Evolutionary conservation across 1,284 basidiomycete species (phyloP), one percentile per base, ranked within the genome.

Genomic region (Pseudomicrostroma phylloplanum): DNA sequence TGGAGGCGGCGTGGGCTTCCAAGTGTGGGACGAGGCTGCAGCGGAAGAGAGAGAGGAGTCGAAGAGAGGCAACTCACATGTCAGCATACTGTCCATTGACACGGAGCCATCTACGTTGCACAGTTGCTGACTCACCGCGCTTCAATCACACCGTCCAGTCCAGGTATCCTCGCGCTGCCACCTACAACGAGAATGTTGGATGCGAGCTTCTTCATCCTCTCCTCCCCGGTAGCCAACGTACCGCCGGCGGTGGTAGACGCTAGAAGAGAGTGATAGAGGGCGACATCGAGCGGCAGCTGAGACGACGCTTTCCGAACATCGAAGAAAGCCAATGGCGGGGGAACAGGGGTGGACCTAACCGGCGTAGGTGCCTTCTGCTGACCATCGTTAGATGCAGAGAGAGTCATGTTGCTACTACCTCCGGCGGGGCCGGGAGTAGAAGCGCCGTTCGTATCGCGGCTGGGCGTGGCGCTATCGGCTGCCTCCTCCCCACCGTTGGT

Each of bases 321-420:
- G 43, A 48, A n/a, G 43, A 17, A n/a, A 19, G 8, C 7, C 13
- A 25, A 19, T 21, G 21, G 17, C 25, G 19, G 13, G n/a, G 25
- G 21, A 6, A 25, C 51, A 25, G 21, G 21, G 17, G 51, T 54
- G 6, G 51, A 21, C 21, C n/a, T 17, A 1, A 64, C 62, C 6
- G 65, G 26, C 15, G 61, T 66, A 25, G 68, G 51, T 23, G 43
- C 54, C 30, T 36, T 36, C 30, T 36, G 30, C 30, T 36, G 30
- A 6, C 58, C 30, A 17, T 63, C 55, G 11, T 62, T 25, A 9
- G 30, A 36, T 36, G 30, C 30, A 36, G 30, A 4, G 30, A 36
- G 30, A 36, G 30, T 36, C 30, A 36, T 36, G 30, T 9, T 36
- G 30, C 30, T 36, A 36, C 30, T 36, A n/a, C 21, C 59, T 6